Percentiles rank a stretch among this genome's conserved stretches.
phyloP scores from a whole-genome alignment of 2,329 filamentous ascomycete species.

The Trichoderma atroviride region DNA sequence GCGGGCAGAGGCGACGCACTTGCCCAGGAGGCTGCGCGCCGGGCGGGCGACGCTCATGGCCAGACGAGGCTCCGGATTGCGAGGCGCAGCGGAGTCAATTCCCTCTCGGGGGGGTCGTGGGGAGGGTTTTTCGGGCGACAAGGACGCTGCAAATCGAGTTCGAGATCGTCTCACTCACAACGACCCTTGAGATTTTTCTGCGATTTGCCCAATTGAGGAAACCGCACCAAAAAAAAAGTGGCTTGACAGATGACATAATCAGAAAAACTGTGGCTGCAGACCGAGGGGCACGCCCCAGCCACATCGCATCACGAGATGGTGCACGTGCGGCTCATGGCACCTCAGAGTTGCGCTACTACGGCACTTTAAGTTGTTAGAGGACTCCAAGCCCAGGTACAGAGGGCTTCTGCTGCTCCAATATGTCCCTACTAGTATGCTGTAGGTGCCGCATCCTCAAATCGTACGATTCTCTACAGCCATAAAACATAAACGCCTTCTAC shows the following conservation, averaged over 20 bases:
- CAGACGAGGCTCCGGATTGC: conserved; percentile 29
- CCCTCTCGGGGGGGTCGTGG: conserved; percentile 13
- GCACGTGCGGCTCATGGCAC: neutral
- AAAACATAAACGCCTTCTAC: neutral
- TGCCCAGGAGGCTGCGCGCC: conserved; percentile 56
- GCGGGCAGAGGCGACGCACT: conserved; percentile 48
- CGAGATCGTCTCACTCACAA: conserved; percentile 33
- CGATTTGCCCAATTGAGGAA: conserved; percentile 26
- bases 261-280: neutral
- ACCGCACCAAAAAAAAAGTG: neutral
- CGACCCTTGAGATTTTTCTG: conserved; percentile 41
- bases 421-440: too few relatives aligned
- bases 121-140: conserved; percentile 5
- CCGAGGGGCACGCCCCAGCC: neutral
- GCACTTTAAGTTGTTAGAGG: neutral
- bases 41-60: conserved; percentile 60
- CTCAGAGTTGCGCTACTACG: neutral
- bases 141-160: conserved; percentile 22
- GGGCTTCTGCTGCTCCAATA: neutral
- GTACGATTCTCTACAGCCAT: neutral
- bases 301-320: neutral
- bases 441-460: neutral
- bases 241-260: conserved; percentile 17
- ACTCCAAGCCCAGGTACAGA: neutral
- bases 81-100: conserved; percentile 8